A percentile compares a stretch with the other conserved stretches of the same genome.
phyloP scores from a whole-genome alignment of 441 rosid genomes.

The Populus hybrid region DNA sequence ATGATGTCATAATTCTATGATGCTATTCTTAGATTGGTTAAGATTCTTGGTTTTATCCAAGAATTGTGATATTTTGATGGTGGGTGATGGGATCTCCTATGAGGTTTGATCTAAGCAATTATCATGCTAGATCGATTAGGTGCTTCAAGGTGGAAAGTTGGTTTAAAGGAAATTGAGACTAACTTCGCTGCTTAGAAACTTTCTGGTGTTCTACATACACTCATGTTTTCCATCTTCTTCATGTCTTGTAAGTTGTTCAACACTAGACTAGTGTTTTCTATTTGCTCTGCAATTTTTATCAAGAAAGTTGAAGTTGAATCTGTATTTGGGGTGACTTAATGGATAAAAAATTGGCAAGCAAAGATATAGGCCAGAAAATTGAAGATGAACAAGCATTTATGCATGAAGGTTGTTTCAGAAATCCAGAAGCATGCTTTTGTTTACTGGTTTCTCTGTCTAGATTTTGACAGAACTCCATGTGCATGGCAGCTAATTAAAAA shows the following conservation, averaged over 20 bases:
- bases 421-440: not conserved
- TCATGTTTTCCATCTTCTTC: not conserved
- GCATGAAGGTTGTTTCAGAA: not conserved
- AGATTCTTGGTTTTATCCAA: not conserved
- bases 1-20: not conserved
- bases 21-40: not conserved
- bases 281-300: not conserved
- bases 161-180: not conserved
- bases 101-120: conserved; percentile 4
- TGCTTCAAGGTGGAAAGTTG: not conserved
- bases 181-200: not conserved
- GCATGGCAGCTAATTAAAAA: no score
- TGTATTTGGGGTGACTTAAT: not conserved
- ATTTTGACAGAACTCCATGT: not conserved
- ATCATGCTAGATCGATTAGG: not conserved
- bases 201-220: not conserved
- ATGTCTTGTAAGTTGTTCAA: not conserved
- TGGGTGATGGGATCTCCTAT: not conserved
- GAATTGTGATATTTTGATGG: not conserved
- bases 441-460: not conserved
- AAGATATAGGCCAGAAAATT: not conserved
- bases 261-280: not conserved
- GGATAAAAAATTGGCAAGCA: not conserved
- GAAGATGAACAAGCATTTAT: not conserved
- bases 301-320: not conserved